phyloP scores from a whole-genome alignment of 768 basidiomycete genomes.

The Tulasnella sp. region DNA sequence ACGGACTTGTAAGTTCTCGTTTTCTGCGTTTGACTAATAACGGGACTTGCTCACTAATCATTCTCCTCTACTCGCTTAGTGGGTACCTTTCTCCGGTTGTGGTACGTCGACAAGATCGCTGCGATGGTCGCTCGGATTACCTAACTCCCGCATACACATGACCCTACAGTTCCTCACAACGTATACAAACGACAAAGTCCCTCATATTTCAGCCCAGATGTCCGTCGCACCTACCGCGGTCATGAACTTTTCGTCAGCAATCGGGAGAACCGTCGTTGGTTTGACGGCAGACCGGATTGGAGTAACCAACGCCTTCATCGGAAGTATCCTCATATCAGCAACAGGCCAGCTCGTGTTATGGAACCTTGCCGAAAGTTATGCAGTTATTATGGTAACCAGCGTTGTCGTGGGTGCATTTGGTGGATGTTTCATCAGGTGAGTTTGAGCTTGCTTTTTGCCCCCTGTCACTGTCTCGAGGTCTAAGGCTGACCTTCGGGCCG shows the following conservation, averaged over 20 bases:
- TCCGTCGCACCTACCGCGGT: constrained; percentile 25
- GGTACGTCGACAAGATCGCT: neutral
- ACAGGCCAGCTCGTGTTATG: constrained; percentile 36
- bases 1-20: constrained; percentile 20
- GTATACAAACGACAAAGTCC: constrained; percentile 24
- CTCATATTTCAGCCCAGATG: constrained; percentile 22
- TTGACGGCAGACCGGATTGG: constrained; percentile 36
- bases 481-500: neutral
- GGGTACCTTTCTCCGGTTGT: constrained; percentile 13
- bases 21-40: neutral
- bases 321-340: constrained; percentile 33
- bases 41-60: neutral
- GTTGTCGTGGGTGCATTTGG: constrained; percentile 33
- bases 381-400: constrained; percentile 30
- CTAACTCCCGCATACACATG: neutral
- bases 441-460: constrained; percentile 28
- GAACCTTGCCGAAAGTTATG: constrained; percentile 33
- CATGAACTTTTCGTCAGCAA: constrained; percentile 29
- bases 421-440: constrained; percentile 30
- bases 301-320: constrained; percentile 36
- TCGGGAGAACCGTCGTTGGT: constrained; percentile 33
- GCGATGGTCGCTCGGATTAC: neutral
- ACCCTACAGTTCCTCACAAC: constrained; percentile 25
- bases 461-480: neutral
- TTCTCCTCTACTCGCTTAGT: neutral